A percentile compares a stretch with the other conserved stretches of the same genome.
Conservation (phyloP, 2,329 filamentous ascomycete species). For the Cytospora paraplurivora region DNA sequence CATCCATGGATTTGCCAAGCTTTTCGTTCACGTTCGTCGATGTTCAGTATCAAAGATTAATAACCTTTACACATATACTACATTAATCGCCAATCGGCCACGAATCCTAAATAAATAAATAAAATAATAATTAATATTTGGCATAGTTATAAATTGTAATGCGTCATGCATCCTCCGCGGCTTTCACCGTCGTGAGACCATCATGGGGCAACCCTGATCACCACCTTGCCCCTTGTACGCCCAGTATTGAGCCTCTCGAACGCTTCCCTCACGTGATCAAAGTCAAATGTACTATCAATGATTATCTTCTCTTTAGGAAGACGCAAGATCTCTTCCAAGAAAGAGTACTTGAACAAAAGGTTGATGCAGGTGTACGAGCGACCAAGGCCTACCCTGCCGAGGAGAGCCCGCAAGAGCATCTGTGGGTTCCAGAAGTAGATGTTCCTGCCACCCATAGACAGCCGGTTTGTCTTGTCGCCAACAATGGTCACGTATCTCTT, state of each 20-base stretch:
- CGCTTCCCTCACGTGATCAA: slow-evolving; percentile 9
- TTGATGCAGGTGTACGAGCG: slow-evolving; percentile 20
- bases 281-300: slow-evolving; percentile 14
- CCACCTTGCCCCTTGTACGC: neutral
- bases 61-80: too few species aligned
- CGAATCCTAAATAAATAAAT: too few species aligned
- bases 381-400: slow-evolving; percentile 18
- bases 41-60: too few species aligned
- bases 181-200: too few species aligned
- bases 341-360: slow-evolving; percentile 12
- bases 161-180: too few species aligned
- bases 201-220: too few species aligned
- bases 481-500: slow-evolving; percentile 31
- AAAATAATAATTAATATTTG: too few species aligned
- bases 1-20: neutral
- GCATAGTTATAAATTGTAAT: too few species aligned
- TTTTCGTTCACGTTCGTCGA: neutral
- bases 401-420: slow-evolving; percentile 19
- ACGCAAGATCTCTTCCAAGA: slow-evolving; percentile 6
- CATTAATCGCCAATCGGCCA: too few species aligned
- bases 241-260: slow-evolving; percentile 11
- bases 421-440: slow-evolving; percentile 20
- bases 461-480: slow-evolving; percentile 29
- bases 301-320: slow-evolving; percentile 12
- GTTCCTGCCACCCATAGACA: slow-evolving; percentile 21